A percentile compares a stretch with the other conserved stretches of the same genome.
Conservation (phyloP, 1,139 yeast genomes). For the Lodderomyces orthopsilosis region DNA sequence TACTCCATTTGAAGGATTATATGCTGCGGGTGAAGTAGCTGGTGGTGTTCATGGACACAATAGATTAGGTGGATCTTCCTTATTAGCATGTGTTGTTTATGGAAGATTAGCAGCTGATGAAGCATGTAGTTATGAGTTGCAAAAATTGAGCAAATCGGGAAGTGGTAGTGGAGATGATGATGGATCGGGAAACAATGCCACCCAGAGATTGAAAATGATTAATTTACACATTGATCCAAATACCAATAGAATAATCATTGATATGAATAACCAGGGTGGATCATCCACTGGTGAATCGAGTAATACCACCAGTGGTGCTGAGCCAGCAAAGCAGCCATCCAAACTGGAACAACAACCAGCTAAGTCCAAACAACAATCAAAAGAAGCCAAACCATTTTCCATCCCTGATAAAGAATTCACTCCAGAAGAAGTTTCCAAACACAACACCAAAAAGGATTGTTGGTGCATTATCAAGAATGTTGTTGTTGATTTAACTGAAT, state of each 20-base stretch:
- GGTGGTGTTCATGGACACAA: slow-evolving; percentile 84
- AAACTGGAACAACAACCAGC: slow-evolving; percentile 6
- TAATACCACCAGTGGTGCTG: not conserved
- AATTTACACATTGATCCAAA: slow-evolving; percentile 42
- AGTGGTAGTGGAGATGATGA: slow-evolving; percentile 2
- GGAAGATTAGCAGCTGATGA: slow-evolving; percentile 64
- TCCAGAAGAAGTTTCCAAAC: slow-evolving; percentile 59
- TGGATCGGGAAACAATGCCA: slow-evolving; percentile 12
- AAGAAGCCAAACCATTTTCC: slow-evolving; percentile 18
- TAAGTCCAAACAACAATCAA: slow-evolving; percentile 5
- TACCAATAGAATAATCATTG: slow-evolving; percentile 30
- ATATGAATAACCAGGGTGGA: slow-evolving; percentile 17
- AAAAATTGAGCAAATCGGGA: slow-evolving; percentile 17
- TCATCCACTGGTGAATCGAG: not conserved
- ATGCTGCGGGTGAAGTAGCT: slow-evolving; percentile 78
- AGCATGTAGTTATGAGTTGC: slow-evolving; percentile 33
- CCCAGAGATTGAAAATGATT: slow-evolving; percentile 39
- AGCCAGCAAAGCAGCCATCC: slow-evolving; percentile 5
- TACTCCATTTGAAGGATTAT: slow-evolving; percentile 55
- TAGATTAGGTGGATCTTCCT: slow-evolving; percentile 73
- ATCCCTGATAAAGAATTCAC: slow-evolving; percentile 47
- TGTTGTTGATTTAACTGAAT: slow-evolving; percentile 80
- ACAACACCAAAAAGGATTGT: slow-evolving; percentile 61
- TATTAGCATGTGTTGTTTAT: slow-evolving; percentile 78
- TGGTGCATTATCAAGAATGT: slow-evolving; percentile 88